Evolutionary conservation across 768 basidiomycete species (phyloP).

Genomic region (Trametes gibbosa): DNA sequence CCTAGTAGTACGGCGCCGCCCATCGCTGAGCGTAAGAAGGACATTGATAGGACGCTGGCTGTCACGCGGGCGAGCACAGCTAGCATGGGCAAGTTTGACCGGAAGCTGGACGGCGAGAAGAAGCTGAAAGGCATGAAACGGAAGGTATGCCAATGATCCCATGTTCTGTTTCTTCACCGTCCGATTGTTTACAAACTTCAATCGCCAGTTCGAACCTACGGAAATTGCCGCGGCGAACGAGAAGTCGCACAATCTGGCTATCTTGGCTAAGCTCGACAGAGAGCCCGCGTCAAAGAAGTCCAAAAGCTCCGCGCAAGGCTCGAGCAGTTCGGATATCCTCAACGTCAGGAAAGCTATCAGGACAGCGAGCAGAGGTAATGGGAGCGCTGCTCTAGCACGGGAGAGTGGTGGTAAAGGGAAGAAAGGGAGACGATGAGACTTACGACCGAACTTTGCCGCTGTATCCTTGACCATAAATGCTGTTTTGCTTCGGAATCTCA

Average conservation of each 20-base stretch:
- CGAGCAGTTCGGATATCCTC: slow-evolving; percentile 45
- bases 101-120: slow-evolving; percentile 86
- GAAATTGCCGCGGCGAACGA: slow-evolving; percentile 66
- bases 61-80: slow-evolving; percentile 83
- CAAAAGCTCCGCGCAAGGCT: slow-evolving; percentile 43
- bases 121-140: slow-evolving; percentile 86
- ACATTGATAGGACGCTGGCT: slow-evolving; percentile 75
- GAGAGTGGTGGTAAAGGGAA: slow-evolving; percentile 31
- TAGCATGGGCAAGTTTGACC: slow-evolving; percentile 94
- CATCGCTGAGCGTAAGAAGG: slow-evolving; percentile 53
- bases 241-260: slow-evolving; percentile 65
- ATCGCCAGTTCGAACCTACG: slow-evolving; percentile 75
- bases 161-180: background rate
- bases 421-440: slow-evolving; percentile 16
- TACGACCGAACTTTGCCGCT: background rate
- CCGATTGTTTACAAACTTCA: background rate
- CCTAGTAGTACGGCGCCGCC: slow-evolving; percentile 8
- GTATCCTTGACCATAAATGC: background rate
- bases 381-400: slow-evolving; percentile 55
- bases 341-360: slow-evolving; percentile 90
- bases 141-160: slow-evolving; percentile 55
- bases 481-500: background rate
- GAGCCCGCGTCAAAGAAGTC: slow-evolving; percentile 59
- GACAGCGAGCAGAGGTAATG: slow-evolving; percentile 66
- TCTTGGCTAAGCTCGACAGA: slow-evolving; percentile 77